A percentile compares a stretch with the other conserved stretches of the same genome.
phyloP scores from a whole-genome alignment of 2,329 filamentous ascomycete genomes.

The Colletotrichum endophyticum region DNA sequence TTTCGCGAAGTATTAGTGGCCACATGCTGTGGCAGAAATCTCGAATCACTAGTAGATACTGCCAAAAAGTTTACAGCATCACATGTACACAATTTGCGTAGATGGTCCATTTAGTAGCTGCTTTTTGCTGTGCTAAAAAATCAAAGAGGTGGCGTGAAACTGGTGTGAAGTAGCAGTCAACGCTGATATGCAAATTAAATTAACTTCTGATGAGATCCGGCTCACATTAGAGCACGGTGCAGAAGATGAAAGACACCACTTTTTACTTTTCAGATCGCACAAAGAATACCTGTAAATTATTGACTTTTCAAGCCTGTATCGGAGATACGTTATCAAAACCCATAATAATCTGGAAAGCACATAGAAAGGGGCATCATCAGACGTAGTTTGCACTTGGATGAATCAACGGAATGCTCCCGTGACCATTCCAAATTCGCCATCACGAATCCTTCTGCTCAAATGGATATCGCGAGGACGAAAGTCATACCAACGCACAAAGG shows the following conservation, averaged over 20 bases:
- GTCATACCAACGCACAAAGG: rapidly evolving
- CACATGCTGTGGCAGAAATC: no score
- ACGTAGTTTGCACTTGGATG: neutral
- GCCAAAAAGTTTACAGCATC: neutral
- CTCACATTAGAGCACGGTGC: no score
- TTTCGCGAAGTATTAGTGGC: no score
- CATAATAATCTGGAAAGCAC: neutral
- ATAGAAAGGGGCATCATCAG: neutral
- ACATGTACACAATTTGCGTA: neutral
- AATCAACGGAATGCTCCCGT: neutral
- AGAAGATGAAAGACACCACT: neutral
- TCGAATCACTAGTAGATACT: no score
- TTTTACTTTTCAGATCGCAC: neutral
- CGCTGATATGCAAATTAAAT: neutral
- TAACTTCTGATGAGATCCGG: neutral
- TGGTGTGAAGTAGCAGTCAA: neutral
- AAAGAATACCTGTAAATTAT: neutral
- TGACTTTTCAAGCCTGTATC: neutral
- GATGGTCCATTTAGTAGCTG: neutral
- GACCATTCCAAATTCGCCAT: neutral
- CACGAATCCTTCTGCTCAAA: neutral
- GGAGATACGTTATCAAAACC: neutral
- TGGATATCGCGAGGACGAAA: neutral
- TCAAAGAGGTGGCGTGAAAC: neutral
- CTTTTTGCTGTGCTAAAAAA: neutral